Base-by-base conservation (phyloP, 805 yeast genomes). In the Nematodospora valgi region DNA sequence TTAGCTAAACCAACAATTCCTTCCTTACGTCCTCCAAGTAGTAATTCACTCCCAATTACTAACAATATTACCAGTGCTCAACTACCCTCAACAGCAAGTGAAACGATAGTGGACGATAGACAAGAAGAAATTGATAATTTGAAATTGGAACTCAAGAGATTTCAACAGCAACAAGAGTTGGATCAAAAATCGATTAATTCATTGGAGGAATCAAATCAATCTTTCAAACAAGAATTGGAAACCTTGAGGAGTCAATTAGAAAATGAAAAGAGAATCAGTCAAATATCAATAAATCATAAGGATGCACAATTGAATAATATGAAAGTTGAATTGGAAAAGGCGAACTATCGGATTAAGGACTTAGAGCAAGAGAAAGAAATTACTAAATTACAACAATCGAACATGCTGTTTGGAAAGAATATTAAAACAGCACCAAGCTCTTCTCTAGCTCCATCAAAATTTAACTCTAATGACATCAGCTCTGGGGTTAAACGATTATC, bases 281-380 rank as follows among this genome's bases (percentile, higher is more conserved):
- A 63, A 35, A 41, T 64, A n/a, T 78, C 73, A 13, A 52, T 76
- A 16, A 82, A 82, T 52, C 79, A 85, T 21, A 79, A 77, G 44
- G 93, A 85, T 32, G 76, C 86, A 0, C 87, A 81, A 51, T 55
- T 85, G 6, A 64, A 71, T 27, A 61, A 93, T 28, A 59, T 78
- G 16, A 72, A 64, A 27, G 72, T 78, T 30, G 93, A 86, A 48
- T 54, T 80, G 31, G 87, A 81, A 29, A 70, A 66, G 28, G 66
- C 80, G 4, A 74, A 71, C 34, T 54, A 69, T n/a, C 71, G 70
- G 45, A 67, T 76, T 9, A 51, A 67, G 21, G 78, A 76, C 39
- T 54, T 82, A 38, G 82, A 78, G 48, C 72, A 68, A 39, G 75
- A 56, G 10, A 49, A 51, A 10, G 62, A 58, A 38, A 49, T 55